Evolutionary conservation across 2,329 filamentous ascomycete species (phyloP), one percentile per base, ranked within the genome.

Genomic region (Alternaria alternata): DNA sequence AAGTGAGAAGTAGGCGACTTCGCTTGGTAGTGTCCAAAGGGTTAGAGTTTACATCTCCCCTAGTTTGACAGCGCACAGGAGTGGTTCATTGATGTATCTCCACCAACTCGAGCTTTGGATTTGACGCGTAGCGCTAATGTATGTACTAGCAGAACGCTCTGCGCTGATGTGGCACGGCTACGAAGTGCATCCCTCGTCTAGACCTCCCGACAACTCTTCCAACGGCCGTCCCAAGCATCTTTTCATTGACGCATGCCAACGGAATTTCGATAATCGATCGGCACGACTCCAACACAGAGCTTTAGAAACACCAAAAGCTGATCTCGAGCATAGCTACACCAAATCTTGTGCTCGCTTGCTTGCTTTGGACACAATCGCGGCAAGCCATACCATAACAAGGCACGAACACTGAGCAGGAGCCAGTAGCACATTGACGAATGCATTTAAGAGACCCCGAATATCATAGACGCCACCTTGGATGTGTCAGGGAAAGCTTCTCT

Each of bases 51-150:
- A 30, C 18, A 20, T 46, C 24, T 34, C 36, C 20, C 28, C 30
- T 36, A 24, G 39, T 30, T 42, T 24, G 30, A 38, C 24, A 28
- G 24, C 14, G 54, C 47, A 24, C 39, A 44, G 18, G 24, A 18
- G 22, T 30, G 24, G 39, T 28, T 44, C 34, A 14, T 53, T 16
- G 24, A 7, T 42, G 7, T 28, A 22, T 26, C 26, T 39, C 46
- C 24, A 51, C 39, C 38, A 44, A 46, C 16, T 46, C 36, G 24
- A 22, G 28, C 22, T 16, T 26, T 26, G 30, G 22, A 38, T 48
- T 49, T 22, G 20, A 26, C 34, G 38, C 32, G 36, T 59, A 55
- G 43, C 51, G 51, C 57, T 59, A 55, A 48, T 36, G 38, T 55
- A 34, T 51, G 57, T 34, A 28, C 38, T 44, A 30, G 44, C 43